Percentiles rank a stretch among this genome's conserved stretches.
Evolutionary conservation across 768 basidiomycete genomes (phyloP).

Genomic region (Suillus fuscotomentosus): DNA sequence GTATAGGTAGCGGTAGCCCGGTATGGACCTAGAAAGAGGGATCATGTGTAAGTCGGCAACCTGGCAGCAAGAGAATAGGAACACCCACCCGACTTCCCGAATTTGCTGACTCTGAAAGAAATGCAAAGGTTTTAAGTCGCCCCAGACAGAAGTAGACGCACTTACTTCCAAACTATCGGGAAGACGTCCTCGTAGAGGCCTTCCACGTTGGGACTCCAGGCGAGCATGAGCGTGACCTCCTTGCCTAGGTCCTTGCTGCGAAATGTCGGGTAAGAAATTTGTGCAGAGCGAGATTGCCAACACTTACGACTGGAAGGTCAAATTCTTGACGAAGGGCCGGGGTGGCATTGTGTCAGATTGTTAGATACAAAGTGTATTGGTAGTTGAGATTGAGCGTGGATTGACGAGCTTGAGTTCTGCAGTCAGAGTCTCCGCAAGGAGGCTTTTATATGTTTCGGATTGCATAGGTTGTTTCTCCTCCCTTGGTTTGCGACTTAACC

Average conservation of each 20-base stretch:
- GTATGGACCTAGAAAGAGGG: not conserved
- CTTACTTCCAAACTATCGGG: conserved; percentile 1
- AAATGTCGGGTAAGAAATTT: not conserved
- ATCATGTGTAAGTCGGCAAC: not conserved
- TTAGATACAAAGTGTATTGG: not conserved
- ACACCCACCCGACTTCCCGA: not conserved
- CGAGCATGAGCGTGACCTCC: not conserved
- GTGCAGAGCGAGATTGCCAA: not conserved
- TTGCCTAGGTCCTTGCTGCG: not conserved
- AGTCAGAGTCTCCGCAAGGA: not conserved
- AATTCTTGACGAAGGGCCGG: not conserved
- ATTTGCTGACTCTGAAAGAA: not conserved
- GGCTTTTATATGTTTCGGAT: not conserved
- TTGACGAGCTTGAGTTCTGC: not conserved
- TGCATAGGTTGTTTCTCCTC: not conserved
- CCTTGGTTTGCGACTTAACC: not conserved
- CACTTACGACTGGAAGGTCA: not conserved
- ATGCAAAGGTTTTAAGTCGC: not conserved
- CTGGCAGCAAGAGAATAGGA: not conserved
- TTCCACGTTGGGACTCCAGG: not conserved
- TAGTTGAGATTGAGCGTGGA: not conserved
- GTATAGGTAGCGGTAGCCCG: not conserved
- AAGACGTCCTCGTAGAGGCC: not conserved
- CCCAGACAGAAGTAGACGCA: too few relatives aligned
- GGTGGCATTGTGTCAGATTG: not conserved